These are phyloP conservation scores for Aspergillus homomorphus DNA, from an alignment of 495 filamentous ascomycete species.

Conservation along the genomic window DNA sequence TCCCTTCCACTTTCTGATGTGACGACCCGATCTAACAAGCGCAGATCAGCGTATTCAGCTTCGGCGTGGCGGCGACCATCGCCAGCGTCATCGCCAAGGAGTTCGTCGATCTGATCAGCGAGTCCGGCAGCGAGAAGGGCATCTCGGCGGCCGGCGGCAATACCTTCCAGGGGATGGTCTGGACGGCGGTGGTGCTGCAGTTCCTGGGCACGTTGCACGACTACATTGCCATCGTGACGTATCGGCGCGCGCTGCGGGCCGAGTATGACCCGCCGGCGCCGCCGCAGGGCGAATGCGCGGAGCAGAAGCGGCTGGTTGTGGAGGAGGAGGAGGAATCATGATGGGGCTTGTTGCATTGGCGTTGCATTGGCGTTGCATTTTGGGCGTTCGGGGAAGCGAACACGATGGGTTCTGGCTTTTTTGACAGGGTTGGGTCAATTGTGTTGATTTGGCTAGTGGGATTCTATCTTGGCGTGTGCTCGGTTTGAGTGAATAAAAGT, in stretches of 20 bases:
- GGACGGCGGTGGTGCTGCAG: slow-evolving; percentile 16
- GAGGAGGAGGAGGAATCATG: background rate
- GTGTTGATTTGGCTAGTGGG: too few relatives aligned
- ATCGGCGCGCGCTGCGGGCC: slow-evolving; percentile 5
- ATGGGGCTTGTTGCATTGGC: too few relatives aligned
- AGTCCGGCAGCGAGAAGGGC: slow-evolving; percentile 6
- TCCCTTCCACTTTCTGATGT: background rate
- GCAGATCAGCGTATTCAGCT: slow-evolving; percentile 10
- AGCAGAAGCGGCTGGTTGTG: slow-evolving; percentile 4
- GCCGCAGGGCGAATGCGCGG: background rate
- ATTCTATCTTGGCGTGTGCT: too few relatives aligned
- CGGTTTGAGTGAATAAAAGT: too few relatives aligned
- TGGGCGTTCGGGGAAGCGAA: too few relatives aligned
- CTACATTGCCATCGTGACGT: slow-evolving; percentile 6
- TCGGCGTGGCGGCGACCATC: slow-evolving; percentile 13
- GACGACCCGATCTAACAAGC: background rate
- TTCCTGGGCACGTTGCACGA: slow-evolving; percentile 7
- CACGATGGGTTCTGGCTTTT: too few relatives aligned
- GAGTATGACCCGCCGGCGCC: background rate
- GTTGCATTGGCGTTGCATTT: too few relatives aligned
- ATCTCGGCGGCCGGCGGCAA: slow-evolving; percentile 10
- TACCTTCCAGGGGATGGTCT: slow-evolving; percentile 17
- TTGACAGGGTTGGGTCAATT: too few relatives aligned
- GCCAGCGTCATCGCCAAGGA: slow-evolving; percentile 14
- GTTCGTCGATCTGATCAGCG: slow-evolving; percentile 13